A percentile compares a stretch with the other conserved stretches of the same genome.
phyloP scores from a whole-genome alignment of 1,284 basidiomycete species.

The Paramarasmius palmivorus region DNA sequence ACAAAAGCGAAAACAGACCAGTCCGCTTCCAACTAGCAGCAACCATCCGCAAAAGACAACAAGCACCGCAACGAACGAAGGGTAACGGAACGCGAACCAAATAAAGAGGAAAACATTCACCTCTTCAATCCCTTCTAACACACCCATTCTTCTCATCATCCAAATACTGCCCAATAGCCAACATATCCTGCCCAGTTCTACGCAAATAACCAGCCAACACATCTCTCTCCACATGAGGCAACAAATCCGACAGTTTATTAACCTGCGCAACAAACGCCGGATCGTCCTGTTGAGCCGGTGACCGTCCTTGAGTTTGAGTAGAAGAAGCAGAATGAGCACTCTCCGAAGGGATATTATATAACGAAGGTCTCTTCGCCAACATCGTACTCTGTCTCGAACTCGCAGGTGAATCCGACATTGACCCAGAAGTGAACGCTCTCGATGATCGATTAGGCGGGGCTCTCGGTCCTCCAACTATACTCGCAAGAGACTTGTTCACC shows the following conservation, averaged over 20 bases:
- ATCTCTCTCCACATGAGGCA: slow-evolving; percentile 74
- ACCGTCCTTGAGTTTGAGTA: background rate
- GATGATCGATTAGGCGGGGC: slow-evolving; percentile 66
- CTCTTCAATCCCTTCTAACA: slow-evolving; percentile 42
- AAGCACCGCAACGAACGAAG: background rate
- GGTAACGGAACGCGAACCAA: background rate
- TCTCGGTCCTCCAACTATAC: slow-evolving; percentile 74
- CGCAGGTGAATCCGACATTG: slow-evolving; percentile 2
- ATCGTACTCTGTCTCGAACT: background rate
- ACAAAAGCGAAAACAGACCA: too few relatives aligned
- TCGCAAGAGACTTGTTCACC: slow-evolving; percentile 37
- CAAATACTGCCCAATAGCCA: slow-evolving; percentile 84
- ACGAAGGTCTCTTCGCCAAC: slow-evolving; percentile 8
- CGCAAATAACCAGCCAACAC: slow-evolving; percentile 74
- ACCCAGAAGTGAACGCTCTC: slow-evolving; percentile 32
- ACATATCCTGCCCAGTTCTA: slow-evolving; percentile 74
- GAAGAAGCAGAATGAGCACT: background rate
- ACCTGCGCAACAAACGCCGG: slow-evolving; percentile 66
- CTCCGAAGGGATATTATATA: slow-evolving; percentile 12
- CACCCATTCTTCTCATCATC: slow-evolving; percentile 84
- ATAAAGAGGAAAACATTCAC: background rate
- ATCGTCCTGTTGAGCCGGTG: slow-evolving; percentile 21
- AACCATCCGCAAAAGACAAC: too few relatives aligned
- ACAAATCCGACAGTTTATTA: slow-evolving; percentile 68
- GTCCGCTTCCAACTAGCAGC: too few relatives aligned